Evolutionary conservation across 2,329 filamentous ascomycete species (phyloP), one percentile per base, ranked within the genome.

Genomic region (Stemphylium lycopersici): DNA sequence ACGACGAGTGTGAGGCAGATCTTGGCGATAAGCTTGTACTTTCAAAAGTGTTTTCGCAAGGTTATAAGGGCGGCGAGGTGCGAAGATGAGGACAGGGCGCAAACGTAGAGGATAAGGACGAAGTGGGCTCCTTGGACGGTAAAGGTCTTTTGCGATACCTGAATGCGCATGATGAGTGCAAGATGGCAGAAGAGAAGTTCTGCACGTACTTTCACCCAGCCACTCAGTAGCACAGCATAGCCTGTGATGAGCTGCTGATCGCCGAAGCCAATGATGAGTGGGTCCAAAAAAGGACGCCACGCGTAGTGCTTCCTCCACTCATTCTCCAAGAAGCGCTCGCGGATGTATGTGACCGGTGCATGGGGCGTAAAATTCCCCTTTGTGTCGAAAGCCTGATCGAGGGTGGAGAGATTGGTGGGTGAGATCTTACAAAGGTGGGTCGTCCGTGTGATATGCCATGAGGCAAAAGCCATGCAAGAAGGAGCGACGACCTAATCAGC

Each of bases 191-290:
- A 15, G 10, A 8, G 2, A n/a, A 5, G 6, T 4, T n/a, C 24
- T 4, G 6, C 22, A 3, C 29, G 0, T 42, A 68, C 68, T 53
- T 72, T 71, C 24, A 71, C 67, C 63, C 66, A 73, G 3, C 63
- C 70, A 38, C 64, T 72, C 11, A 73, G 49, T 15, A 73, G 47
- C 3, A 72, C 65, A 5, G 67, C 69, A 37, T 69, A 71, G 1
- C 70, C 69, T 0, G 70, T 72, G 5, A 72, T 60, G 20, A 72
- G 58, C 41, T 72, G 69, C 49, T 72, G 69, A 46, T 72, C 68
- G 1, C 66, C 70, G 5, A 72, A 49, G 0, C 67, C 66, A 39
- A 73, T 71, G 22, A 72, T 68, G 12, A 72, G 59, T 1, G 69
- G 69, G 49, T 68, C 70, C 2, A 72, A 55, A 15, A 72, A 70